A percentile compares a stretch with the other conserved stretches of the same genome.
These are phyloP conservation scores for Papiliotrema flavescens DNA, from an alignment of 1,284 basidiomycete genomes.

Conservation along the genomic window DNA sequence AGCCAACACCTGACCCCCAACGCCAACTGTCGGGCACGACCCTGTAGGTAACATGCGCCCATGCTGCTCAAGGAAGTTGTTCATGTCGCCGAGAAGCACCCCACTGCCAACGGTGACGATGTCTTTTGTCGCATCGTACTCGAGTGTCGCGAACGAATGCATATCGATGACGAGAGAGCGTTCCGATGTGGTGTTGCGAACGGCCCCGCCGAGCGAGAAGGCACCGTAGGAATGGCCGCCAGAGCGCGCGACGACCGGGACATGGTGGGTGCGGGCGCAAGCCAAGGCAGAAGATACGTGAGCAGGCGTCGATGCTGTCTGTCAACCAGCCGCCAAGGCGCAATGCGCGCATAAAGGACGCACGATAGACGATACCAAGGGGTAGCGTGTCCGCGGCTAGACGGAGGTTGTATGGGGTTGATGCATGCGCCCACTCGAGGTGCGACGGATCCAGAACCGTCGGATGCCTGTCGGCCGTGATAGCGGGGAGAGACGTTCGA, in stretches of 20 bases:
- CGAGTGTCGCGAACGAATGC: conserved; percentile 4
- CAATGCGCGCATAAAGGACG: not conserved
- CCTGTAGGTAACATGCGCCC: conserved; percentile 15
- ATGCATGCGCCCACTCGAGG: not conserved
- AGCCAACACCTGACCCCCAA: conserved; percentile 14
- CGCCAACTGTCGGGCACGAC: conserved; percentile 14
- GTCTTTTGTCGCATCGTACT: conserved; percentile 7
- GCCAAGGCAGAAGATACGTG: conserved; percentile 4
- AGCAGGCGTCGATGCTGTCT: conserved; percentile 1
- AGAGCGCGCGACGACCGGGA: conserved; percentile 12
- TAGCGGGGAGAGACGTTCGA: too few relatives aligned
- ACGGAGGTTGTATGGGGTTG: conserved; percentile 10
- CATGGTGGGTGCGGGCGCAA: conserved; percentile 4
- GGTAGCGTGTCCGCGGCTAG: conserved; percentile 3
- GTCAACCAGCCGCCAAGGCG: too few relatives aligned
- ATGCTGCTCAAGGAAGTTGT: conserved; percentile 3
- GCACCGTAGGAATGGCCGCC: conserved; percentile 19
- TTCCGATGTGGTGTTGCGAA: conserved; percentile 1
- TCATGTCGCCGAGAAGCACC: conserved; percentile 14
- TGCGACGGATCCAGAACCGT: not conserved
- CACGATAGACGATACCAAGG: conserved; percentile 12
- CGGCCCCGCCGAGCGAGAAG: conserved; percentile 16
- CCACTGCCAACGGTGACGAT: conserved; percentile 12
- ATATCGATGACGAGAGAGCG: conserved; percentile 16
- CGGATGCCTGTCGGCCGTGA: too few relatives aligned